Base-by-base conservation (phyloP, 2,329 filamentous ascomycete species). In the Hortaea sp. region DNA sequence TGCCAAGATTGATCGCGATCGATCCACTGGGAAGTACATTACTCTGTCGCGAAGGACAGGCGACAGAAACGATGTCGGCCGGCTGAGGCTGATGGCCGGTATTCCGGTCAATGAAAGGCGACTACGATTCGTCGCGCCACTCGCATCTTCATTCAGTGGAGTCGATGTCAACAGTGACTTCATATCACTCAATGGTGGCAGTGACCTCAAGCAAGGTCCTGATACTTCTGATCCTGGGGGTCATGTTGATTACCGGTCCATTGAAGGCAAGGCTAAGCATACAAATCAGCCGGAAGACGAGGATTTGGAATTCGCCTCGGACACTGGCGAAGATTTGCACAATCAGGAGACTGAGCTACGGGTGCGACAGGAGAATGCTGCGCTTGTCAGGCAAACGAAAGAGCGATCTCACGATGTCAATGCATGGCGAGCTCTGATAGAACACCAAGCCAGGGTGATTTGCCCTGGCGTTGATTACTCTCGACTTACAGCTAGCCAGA, bases 381-480 rank as follows among this genome's bases (percentile, higher is more conserved):
- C 81, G 43, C 69, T 95, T 6, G 78, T 76, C 2, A 77, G 75
- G 9, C 73, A 64, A 29, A 79, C 88, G 31, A 80, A 83, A 46
- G 71, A 82, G 1, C 64, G 78, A 20, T 86, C 88, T 1, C 63
- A 73, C 5, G 77, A 94, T 57, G 71, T 85, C 13, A 69, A 80
- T 38, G 73, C 79, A 12, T 97, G 90, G 90, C 64, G 94, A 11
- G 73, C 78, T 34, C 72, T 95, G n/a, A 83, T 90, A 40, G 69
- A 80, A 6, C 81, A 94, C 50, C 90, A 97, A 66, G 80, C 88
- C 50, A 63, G 66, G 2, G 70, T 94, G 46, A 67, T 90, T 38
- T 69, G 69, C 43, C 67, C 71, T 27, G 70, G 71, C 39, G 60
- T 58, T 49, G 69, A 68, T 58, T 72, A 60, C 38, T 70, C 65